A percentile compares a stretch with the other conserved stretches of the same genome.
Evolutionary conservation across 1,284 basidiomycete genomes (phyloP).

Genomic region (Mycosarcoma maydis): DNA sequence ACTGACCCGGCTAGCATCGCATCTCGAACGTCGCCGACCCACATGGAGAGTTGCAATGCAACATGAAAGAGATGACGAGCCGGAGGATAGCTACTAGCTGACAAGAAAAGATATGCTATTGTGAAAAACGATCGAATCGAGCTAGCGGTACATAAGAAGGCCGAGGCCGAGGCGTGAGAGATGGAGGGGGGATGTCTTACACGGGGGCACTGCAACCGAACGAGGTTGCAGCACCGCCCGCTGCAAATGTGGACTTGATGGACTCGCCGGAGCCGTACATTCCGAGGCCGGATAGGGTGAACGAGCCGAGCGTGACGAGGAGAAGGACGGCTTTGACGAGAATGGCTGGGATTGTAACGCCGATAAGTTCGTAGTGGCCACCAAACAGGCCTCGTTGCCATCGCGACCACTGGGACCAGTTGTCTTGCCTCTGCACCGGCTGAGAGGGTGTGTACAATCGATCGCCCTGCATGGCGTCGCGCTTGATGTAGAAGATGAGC

Average conservation of each 20-base stretch:
- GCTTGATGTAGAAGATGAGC: conserved; percentile 48
- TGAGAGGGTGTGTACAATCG: conserved; percentile 19
- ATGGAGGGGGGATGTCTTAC: conserved; percentile 10
- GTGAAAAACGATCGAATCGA: too few relatives aligned
- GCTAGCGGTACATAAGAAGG: too few relatives aligned
- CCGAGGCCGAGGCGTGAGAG: too few relatives aligned
- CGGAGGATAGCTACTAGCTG: too few relatives aligned
- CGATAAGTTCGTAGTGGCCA: conserved; percentile 45
- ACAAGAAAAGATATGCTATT: too few relatives aligned
- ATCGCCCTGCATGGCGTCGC: conserved; percentile 48
- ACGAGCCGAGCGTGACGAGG: conserved; percentile 66
- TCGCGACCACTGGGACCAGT: conserved; percentile 37
- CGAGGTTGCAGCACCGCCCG: conserved; percentile 38
- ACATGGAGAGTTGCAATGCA: too few relatives aligned
- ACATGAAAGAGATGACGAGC: too few relatives aligned
- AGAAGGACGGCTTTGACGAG: conserved; percentile 68
- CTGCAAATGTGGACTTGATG: conserved; percentile 41
- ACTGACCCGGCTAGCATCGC: too few relatives aligned
- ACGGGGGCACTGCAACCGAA: conserved; percentile 50
- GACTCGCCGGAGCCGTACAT: conserved; percentile 68
- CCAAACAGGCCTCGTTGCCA: conserved; percentile 53
- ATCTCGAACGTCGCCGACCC: too few relatives aligned
- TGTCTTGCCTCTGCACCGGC: conserved; percentile 20
- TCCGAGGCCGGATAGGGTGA: conserved; percentile 67
- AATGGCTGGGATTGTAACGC: conserved; percentile 48